phyloP scores from a whole-genome alignment of 345 rosid genomes.

The Eucalyptus pauciflora region DNA sequence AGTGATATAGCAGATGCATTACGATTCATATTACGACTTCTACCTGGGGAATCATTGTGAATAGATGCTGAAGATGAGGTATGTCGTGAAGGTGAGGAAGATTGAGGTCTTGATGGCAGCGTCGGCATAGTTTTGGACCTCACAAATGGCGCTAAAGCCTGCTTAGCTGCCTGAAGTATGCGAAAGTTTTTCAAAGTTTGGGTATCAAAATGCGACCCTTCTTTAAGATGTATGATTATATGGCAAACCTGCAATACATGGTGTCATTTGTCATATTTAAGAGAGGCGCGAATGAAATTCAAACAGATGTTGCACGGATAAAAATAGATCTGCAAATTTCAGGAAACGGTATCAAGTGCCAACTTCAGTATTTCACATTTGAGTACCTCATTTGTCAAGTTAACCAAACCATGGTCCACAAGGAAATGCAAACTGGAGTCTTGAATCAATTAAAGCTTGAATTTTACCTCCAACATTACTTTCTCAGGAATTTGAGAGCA shows the following conservation, averaged over 20 bases:
- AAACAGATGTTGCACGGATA: not conserved
- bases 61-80: constrained; percentile 6
- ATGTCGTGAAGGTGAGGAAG: constrained; percentile 25
- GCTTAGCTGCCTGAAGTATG: constrained; percentile 70
- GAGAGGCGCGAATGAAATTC: not conserved
- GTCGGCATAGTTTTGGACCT: constrained; percentile 34
- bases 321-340: not conserved
- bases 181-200: constrained; percentile 58
- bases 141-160: constrained; percentile 43
- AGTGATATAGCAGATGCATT: constrained; percentile 49
- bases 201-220: constrained; percentile 57
- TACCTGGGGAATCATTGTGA: constrained; percentile 29
- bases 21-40: constrained; percentile 32
- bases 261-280: not conserved
- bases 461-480: not conserved
- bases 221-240: constrained; percentile 49
- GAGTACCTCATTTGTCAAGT: not conserved
- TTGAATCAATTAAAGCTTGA: not conserved
- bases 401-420: not conserved
- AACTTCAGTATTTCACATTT: not conserved
- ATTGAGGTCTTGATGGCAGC: constrained; percentile 36
- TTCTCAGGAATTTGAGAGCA: not conserved
- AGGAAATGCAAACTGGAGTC: not conserved
- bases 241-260: constrained; percentile 79
- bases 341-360: not conserved